Conservation (phyloP, 169 alveolate species). For the Plasmodium falciparum region DNA sequence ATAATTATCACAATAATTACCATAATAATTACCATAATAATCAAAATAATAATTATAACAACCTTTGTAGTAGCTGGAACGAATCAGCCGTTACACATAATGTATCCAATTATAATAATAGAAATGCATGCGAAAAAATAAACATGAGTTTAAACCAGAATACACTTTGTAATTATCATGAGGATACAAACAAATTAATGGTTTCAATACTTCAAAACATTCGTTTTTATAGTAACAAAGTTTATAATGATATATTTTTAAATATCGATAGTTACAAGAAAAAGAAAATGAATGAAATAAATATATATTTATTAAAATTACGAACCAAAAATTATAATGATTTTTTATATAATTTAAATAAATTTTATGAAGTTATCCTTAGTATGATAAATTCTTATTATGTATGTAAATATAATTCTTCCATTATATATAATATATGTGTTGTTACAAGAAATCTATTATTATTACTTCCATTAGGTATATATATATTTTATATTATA, state of each 20-base stretch:
- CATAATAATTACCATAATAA: too few relatives aligned
- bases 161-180: not conserved
- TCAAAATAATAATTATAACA: too few relatives aligned
- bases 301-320: slow-evolving; percentile 49
- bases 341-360: slow-evolving; percentile 51
- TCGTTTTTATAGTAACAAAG: slow-evolving; percentile 41
- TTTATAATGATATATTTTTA: slow-evolving; percentile 39
- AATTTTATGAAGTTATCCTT: slow-evolving; percentile 40
- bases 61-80: too few relatives aligned
- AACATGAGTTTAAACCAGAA: not conserved
- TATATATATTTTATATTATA: slow-evolving; percentile 39
- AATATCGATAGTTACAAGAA: slow-evolving; percentile 33
- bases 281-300: slow-evolving; percentile 37
- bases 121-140: too few relatives aligned
- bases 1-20: too few relatives aligned
- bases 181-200: not conserved
- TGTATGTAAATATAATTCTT: slow-evolving; percentile 43
- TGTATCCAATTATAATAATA: not conserved
- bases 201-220: slow-evolving; percentile 15
- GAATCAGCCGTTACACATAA: not conserved
- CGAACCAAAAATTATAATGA: slow-evolving; percentile 32
- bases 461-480: slow-evolving; percentile 7
- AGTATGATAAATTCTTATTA: slow-evolving; percentile 37
- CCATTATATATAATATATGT: slow-evolving; percentile 50
- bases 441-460: slow-evolving; percentile 41